Evolutionary conservation across 306 rosid genomes (phyloP).

Genomic region (Prosopis cineraria): DNA sequence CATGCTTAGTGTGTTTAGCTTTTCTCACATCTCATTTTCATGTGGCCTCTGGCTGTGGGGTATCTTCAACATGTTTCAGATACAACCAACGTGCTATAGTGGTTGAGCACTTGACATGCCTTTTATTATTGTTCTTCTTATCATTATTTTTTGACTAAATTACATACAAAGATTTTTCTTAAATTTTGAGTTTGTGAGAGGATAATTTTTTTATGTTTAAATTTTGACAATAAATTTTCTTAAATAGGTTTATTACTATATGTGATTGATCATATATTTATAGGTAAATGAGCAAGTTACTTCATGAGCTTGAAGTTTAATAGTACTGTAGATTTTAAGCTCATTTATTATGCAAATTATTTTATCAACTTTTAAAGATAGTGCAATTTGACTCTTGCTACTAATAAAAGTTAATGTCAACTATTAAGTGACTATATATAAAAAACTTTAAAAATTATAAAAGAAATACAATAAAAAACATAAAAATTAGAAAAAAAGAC

Average conservation of each 20-base stretch:
- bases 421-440: too few relatives aligned
- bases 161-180: not conserved
- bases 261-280: not conserved
- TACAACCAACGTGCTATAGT: conserved; percentile 10
- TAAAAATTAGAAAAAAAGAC: too few relatives aligned
- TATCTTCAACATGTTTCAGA: conserved; percentile 20
- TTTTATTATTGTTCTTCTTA: not conserved
- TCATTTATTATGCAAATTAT: too few relatives aligned
- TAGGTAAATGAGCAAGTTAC: too few relatives aligned
- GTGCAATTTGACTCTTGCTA: too few relatives aligned
- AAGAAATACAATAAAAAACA: too few relatives aligned
- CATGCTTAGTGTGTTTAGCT: not conserved
- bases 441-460: too few relatives aligned
- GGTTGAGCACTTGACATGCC: not conserved
- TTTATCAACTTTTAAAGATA: too few relatives aligned
- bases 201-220: not conserved
- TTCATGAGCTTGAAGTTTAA: too few relatives aligned
- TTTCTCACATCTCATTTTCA: not conserved
- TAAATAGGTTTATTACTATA: too few relatives aligned
- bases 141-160: not conserved
- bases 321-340: too few relatives aligned
- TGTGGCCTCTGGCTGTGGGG: conserved; percentile 22
- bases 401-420: too few relatives aligned
- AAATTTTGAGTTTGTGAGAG: not conserved
- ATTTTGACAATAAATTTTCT: not conserved